Evolutionary conservation across 495 filamentous ascomycete genomes (phyloP).

Genomic region (Penicillium psychrofluorescens): DNA sequence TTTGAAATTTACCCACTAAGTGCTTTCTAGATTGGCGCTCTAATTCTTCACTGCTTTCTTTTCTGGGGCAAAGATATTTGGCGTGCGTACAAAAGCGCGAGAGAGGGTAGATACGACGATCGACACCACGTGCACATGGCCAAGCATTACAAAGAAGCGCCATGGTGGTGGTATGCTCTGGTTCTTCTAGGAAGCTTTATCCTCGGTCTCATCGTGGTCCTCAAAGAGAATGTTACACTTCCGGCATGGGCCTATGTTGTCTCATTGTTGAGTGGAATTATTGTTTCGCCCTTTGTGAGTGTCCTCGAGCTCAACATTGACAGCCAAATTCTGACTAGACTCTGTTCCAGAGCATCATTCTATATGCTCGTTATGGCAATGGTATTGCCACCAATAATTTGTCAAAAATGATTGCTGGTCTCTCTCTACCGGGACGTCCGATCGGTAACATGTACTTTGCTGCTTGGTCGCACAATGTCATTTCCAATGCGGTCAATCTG

Average conservation of each 20-base stretch:
- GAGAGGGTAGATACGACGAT: conserved; percentile 23
- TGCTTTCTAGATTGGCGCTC: conserved; percentile 20
- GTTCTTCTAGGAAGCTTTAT: conserved; percentile 41
- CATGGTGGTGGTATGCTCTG: conserved; percentile 47
- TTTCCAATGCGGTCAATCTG: conserved; percentile 23
- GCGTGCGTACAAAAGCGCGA: conserved; percentile 19
- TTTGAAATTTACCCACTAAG: not conserved
- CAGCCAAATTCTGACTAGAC: not conserved
- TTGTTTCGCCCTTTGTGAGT: conserved; percentile 29
- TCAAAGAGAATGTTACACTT: conserved; percentile 42
- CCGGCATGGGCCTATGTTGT: conserved; percentile 51
- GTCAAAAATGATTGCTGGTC: conserved; percentile 31
- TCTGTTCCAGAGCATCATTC: conserved; percentile 17
- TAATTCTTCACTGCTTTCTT: conserved; percentile 26
- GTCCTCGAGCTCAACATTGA: too few relatives aligned
- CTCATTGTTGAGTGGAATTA: conserved; percentile 21
- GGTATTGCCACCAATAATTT: conserved; percentile 33
- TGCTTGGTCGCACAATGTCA: conserved; percentile 31
- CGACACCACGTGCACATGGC: conserved; percentile 41
- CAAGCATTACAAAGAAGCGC: conserved; percentile 41
- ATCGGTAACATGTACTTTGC: conserved; percentile 40
- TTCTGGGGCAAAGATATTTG: conserved; percentile 31
- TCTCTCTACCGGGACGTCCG: conserved; percentile 35
- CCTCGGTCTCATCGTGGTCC: conserved; percentile 39
- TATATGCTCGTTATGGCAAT: conserved; percentile 27